phyloP scores from a whole-genome alignment of 2,329 filamentous ascomycete genomes.

The Alternaria gansuensis region DNA sequence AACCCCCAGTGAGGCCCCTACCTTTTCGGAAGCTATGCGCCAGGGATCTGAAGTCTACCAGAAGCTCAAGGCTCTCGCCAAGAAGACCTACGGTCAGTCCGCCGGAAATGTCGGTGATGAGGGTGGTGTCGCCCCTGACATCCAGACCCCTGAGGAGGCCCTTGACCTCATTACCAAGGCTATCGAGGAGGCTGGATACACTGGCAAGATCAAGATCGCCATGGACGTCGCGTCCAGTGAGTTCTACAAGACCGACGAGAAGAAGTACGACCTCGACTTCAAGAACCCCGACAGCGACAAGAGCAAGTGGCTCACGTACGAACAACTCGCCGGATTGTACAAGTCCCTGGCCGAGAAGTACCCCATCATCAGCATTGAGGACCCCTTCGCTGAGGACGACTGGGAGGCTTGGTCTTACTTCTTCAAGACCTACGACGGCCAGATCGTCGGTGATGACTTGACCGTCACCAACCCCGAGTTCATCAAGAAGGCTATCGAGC shows the following conservation, averaged over 20 bases:
- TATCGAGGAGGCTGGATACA: conserved; percentile 95
- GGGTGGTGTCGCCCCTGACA: conserved; percentile 99
- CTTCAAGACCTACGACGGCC: conserved; percentile 98
- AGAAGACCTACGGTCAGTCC: conserved; percentile 99
- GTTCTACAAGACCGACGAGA: conserved; percentile 95
- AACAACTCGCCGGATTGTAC: conserved; percentile 94
- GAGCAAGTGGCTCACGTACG: conserved; percentile 98
- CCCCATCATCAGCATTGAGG: conserved; percentile 98
- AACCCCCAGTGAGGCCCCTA: conserved; percentile 72
- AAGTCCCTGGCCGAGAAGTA: conserved; percentile 89
- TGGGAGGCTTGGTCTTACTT: conserved; percentile 99
- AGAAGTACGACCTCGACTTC: conserved; percentile 99
- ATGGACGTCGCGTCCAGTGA: conserved; percentile 99
- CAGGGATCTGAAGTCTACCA: conserved; percentile 98
- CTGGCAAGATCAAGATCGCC: conserved; percentile 94
- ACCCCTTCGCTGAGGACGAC: conserved; percentile 99
- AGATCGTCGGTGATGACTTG: conserved; percentile 98
- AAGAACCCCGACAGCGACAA: conserved; percentile 99
- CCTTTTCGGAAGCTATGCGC: conserved; percentile 95
- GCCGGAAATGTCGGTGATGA: conserved; percentile 99
- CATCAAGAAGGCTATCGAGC: conserved; percentile 99
- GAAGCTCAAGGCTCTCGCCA: conserved; percentile 93
- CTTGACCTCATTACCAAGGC: conserved; percentile 94
- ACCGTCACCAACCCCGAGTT: conserved; percentile 98
- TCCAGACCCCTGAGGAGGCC: conserved; percentile 95